phyloP scores from a whole-genome alignment of 2,329 filamentous ascomycete species.

The Fusarium clavum region DNA sequence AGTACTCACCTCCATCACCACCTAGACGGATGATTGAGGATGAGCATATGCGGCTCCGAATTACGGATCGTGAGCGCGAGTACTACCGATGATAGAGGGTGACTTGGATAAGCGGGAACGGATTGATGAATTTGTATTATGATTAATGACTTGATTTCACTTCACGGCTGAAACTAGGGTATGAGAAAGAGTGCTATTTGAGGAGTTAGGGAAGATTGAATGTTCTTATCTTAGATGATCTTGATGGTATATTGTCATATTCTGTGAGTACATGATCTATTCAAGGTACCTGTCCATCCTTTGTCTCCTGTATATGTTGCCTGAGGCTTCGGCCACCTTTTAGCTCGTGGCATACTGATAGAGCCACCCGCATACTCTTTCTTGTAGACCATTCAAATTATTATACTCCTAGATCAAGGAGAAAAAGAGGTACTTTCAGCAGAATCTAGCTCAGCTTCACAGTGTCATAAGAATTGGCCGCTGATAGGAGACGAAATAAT shows the following conservation, averaged over 20 bases:
- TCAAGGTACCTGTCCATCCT: neutral
- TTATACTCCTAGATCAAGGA: no score
- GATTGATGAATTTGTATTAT: slow-evolving; percentile 37
- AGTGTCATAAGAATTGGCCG: neutral
- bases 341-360: no score
- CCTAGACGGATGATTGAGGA: slow-evolving; percentile 50
- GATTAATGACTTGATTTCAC: slow-evolving; percentile 34
- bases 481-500: neutral
- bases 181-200: slow-evolving; percentile 9
- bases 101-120: neutral
- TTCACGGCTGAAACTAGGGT: neutral
- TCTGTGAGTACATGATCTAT: neutral
- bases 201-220: slow-evolving; percentile 33
- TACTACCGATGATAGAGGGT: slow-evolving; percentile 44
- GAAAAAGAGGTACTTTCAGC: no score
- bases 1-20: slow-evolving; percentile 48
- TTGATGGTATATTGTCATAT: neutral
- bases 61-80: slow-evolving; percentile 51
- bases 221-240: neutral
- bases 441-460: neutral
- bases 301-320: no score
- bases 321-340: no score
- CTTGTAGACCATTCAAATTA: no score
- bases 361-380: no score
- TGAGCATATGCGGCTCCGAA: slow-evolving; percentile 47